phyloP scores from a whole-genome alignment of 176 grass and related monocot genomes.

The Themeda triandra region DNA sequence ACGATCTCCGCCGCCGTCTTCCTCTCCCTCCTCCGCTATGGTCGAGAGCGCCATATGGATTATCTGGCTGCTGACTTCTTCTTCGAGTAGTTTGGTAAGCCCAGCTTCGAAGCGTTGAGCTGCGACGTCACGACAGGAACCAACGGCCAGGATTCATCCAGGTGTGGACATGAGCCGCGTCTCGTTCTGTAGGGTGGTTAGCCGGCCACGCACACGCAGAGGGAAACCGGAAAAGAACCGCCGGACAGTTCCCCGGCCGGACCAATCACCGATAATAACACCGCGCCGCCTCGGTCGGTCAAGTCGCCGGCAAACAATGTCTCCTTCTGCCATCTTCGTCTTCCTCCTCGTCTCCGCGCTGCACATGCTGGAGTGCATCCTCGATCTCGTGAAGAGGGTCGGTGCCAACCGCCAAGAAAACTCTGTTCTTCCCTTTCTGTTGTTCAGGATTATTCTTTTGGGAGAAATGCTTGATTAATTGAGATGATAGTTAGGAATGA shows the following conservation, averaged over 20 bases:
- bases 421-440: neutral
- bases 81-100: too few species aligned
- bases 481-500: neutral
- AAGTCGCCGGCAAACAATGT: slow-evolving; percentile 47
- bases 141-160: too few species aligned
- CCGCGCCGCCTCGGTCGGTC: neutral
- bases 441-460: neutral
- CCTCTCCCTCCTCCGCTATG: slow-evolving; percentile 27
- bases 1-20: slow-evolving; percentile 71
- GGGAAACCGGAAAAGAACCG: neutral
- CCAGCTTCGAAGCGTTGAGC: too few species aligned
- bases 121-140: too few species aligned
- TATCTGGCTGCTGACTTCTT: too few species aligned
- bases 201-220: too few species aligned
- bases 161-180: too few species aligned
- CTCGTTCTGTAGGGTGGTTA: too few species aligned
- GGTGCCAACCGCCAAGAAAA: slow-evolving; percentile 2
- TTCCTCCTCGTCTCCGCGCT: slow-evolving; percentile 62
- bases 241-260: neutral
- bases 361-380: slow-evolving; percentile 62
- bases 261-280: slow-evolving; percentile 19
- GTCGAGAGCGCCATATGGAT: too few species aligned
- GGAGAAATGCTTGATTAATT: neutral
- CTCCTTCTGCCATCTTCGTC: slow-evolving; percentile 53
- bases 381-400: slow-evolving; percentile 69